These are phyloP conservation scores for Platanthera guangdongensis DNA, from an alignment of 106 monocot species.

Conservation along the genomic window DNA sequence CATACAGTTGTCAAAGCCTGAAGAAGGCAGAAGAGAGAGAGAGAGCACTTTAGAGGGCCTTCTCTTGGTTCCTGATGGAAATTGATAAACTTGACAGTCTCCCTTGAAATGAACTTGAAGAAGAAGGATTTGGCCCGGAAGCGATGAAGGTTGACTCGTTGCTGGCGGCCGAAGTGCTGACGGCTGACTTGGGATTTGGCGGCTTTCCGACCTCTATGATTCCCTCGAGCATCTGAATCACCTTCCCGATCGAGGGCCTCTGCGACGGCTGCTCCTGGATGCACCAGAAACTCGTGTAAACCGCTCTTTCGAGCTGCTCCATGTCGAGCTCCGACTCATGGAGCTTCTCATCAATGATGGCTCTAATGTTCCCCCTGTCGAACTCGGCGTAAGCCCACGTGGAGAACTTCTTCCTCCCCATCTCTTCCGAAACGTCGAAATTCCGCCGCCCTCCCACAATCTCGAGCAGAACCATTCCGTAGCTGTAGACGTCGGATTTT, in stretches of 20 bases:
- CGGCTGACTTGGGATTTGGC: conserved; percentile 47
- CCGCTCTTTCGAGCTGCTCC: conserved; percentile 47
- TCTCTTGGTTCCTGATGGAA: conserved; percentile 9
- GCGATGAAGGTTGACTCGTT: conserved; percentile 9
- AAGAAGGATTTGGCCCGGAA: conserved; percentile 14
- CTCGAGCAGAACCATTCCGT: conserved; percentile 84
- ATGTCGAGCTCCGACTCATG: conserved; percentile 44
- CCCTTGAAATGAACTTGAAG: conserved; percentile 9
- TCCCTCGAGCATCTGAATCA: conserved; percentile 89
- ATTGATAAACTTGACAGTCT: not conserved
- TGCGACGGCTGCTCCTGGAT: conserved; percentile 83
- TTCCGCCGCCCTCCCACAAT: conserved; percentile 68
- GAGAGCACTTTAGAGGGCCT: not conserved
- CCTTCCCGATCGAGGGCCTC: conserved; percentile 83
- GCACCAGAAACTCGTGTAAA: conserved; percentile 83
- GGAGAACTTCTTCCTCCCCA: conserved; percentile 61
- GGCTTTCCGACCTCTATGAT: conserved; percentile 70
- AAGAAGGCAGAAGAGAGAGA: not conserved
- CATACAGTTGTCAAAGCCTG: conserved; percentile 2
- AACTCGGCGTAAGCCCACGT: conserved; percentile 78
- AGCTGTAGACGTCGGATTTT: conserved; percentile 88
- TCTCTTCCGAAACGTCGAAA: conserved; percentile 77
- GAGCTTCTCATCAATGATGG: conserved; percentile 51
- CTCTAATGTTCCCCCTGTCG: conserved; percentile 46
- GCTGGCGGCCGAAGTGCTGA: conserved; percentile 17